Base-by-base conservation (phyloP, 2,329 filamentous ascomycete genomes). In the Pestalotiopsis sp. region DNA sequence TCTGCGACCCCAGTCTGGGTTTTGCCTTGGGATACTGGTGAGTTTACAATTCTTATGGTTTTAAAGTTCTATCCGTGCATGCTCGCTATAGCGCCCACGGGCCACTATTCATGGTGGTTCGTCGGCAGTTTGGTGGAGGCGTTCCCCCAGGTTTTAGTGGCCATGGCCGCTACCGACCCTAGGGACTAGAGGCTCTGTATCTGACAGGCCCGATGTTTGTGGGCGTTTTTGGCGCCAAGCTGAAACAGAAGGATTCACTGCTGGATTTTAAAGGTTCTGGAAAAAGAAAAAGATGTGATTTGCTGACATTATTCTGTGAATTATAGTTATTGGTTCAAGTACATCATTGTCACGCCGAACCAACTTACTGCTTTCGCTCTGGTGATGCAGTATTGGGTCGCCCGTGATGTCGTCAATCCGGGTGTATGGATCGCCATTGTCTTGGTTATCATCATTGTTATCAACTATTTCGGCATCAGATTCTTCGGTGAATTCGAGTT, bases 301-400 rank as follows among this genome's bases (percentile, higher is more conserved):
- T 57, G 63, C 23, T 61, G 23, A 52, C 31, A 25, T 7, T 41
- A 39, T 17, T 62, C 59, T 20, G 27, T 14, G 5, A 36, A 20
- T 52, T n/a, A 45, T 56, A 85, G 84, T 57, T 86, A 86, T 73
- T 93, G 89, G 87, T 87, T 90, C 81, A 87, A 95, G 89, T 96
- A 96, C 79, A 93, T 96, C 78, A 95, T 97, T 75, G 87, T 93
- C 64, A 94, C 92, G 1, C 93, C 94, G 1, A 96, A 96, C 76
- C 93, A 97, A 78, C 83, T 97, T 52, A 96, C 93, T 0, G 94
- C 94, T 36, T 89, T 87, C n/a, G 89, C 92, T 4, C 81, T 97
- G 49, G 92, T 95, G 68, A 92, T 97, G 69, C 89, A 92, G 73
- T 94, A 90, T 75, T 97, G 94, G 94, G 82, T 93, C 12, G 78